phyloP scores from a whole-genome alignment of 208 protist species.

The Crithidia sp. region DNA sequence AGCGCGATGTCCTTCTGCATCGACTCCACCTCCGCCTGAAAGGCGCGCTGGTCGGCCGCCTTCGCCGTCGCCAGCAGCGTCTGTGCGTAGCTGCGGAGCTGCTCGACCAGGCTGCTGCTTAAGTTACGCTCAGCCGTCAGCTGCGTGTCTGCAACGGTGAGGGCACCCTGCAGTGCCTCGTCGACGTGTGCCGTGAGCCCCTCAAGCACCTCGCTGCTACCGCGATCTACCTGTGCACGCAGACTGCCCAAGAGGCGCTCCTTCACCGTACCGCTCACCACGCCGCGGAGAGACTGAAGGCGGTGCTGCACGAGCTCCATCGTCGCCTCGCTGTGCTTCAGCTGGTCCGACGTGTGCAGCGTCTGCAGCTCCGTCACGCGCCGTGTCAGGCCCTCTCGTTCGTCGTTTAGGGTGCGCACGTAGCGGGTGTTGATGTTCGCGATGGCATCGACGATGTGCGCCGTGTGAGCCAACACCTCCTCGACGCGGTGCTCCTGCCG shows the following conservation, averaged over 20 bases:
- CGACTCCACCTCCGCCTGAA: conserved; percentile 49
- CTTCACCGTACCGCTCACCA: conserved; percentile 18
- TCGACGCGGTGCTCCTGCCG: conserved; percentile 30
- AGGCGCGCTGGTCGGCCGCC: conserved; percentile 32
- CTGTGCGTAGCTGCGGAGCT: conserved; percentile 45
- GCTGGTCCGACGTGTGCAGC: neutral
- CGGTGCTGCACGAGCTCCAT: conserved; percentile 8
- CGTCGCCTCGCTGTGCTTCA: conserved; percentile 13
- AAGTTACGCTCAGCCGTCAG: conserved; percentile 46
- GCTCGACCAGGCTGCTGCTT: conserved; percentile 44
- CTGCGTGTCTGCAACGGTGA: conserved; percentile 30
- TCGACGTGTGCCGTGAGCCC: conserved; percentile 22
- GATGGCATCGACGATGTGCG: conserved; percentile 32
- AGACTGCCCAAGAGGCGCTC: conserved; percentile 20
- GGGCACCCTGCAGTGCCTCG: conserved; percentile 21
- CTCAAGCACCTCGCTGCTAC: conserved; percentile 16
- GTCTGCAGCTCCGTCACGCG: conserved; percentile 18
- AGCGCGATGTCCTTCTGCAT: conserved; percentile 47
- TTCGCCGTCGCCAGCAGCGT: conserved; percentile 37
- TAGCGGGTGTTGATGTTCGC: conserved; percentile 29
- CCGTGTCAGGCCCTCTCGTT: conserved; percentile 9
- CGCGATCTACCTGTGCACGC: conserved; percentile 18
- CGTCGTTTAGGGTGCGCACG: conserved; percentile 23
- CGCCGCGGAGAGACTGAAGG: conserved; percentile 13
- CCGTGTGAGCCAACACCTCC: conserved; percentile 37